Evolutionary conservation across 2,329 filamentous ascomycete species (phyloP).

Genomic region (Sporothrix luriei): DNA sequence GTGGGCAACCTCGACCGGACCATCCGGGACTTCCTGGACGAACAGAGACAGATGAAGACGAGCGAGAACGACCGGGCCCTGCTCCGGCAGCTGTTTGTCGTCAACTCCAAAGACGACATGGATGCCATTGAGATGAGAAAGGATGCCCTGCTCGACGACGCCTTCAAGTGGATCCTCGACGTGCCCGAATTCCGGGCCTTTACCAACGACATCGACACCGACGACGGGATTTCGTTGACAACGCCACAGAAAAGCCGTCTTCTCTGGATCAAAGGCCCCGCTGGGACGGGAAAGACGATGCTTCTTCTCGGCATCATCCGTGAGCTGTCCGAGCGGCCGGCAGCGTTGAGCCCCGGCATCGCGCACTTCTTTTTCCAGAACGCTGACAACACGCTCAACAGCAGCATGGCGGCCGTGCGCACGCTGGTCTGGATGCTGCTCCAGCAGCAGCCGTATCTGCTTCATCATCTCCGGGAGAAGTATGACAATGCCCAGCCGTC

Average conservation of each 20-base stretch:
- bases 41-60: conserved; percentile 3
- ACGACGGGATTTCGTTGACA: not conserved
- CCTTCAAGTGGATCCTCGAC: conserved; percentile 23
- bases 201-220: not conserved
- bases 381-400: conserved; percentile 34
- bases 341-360: not conserved
- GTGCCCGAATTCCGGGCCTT: conserved; percentile 15
- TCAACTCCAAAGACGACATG: conserved; percentile 18
- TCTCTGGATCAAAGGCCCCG: conserved; percentile 23
- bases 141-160: conserved; percentile 10
- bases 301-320: conserved; percentile 18
- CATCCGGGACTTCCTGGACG: not conserved
- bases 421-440: conserved; percentile 37
- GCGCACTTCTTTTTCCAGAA: conserved; percentile 35
- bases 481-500: conserved; percentile 29
- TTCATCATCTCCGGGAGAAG: conserved; percentile 36
- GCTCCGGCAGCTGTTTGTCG: not conserved
- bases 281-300: conserved; percentile 26
- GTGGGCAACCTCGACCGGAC: not conserved
- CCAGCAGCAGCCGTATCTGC: conserved; percentile 36
- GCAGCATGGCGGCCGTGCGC: conserved; percentile 34
- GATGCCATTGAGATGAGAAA: conserved; percentile 21
- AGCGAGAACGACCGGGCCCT: not conserved
- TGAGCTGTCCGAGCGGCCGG: not conserved
- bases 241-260: not conserved